Conservation (phyloP, 2,329 filamentous ascomycete genomes). For the Calonectria montana region DNA sequence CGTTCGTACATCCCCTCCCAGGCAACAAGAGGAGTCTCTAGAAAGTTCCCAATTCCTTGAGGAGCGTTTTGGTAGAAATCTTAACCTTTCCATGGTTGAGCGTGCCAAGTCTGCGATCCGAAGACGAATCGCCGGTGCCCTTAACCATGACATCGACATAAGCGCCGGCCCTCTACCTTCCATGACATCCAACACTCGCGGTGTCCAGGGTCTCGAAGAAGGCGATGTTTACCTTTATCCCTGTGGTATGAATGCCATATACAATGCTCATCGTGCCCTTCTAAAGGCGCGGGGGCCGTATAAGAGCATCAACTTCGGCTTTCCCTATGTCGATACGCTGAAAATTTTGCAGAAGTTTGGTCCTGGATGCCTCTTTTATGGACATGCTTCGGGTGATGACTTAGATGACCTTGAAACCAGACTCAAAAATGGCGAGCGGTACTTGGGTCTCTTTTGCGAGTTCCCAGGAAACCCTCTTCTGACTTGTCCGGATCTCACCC, state of each 20-base stretch:
- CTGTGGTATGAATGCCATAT: slow-evolving; percentile 95
- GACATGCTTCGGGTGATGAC: slow-evolving; percentile 79
- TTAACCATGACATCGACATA: slow-evolving; percentile 76
- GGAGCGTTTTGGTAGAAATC: slow-evolving; percentile 91
- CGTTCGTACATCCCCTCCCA: slow-evolving; percentile 31
- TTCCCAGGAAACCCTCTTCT: slow-evolving; percentile 94
- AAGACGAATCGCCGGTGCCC: slow-evolving; percentile 86
- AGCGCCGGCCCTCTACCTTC: slow-evolving; percentile 36
- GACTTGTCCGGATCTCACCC: slow-evolving; percentile 82
- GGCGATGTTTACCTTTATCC: slow-evolving; percentile 91
- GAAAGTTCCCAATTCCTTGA: slow-evolving; percentile 89
- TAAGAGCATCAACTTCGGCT: slow-evolving; percentile 93
- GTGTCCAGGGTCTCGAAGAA: slow-evolving; percentile 76
- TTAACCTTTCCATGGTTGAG: slow-evolving; percentile 81
- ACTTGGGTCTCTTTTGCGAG: slow-evolving; percentile 89
- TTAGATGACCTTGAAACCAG: slow-evolving; percentile 84
- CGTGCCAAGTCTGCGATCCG: slow-evolving; percentile 89
- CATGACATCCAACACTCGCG: slow-evolving; percentile 59
- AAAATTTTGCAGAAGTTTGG: slow-evolving; percentile 97
- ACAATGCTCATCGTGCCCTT: slow-evolving; percentile 83
- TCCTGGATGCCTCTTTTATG: slow-evolving; percentile 89
- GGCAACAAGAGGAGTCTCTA: slow-evolving; percentile 54
- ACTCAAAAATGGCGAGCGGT: slow-evolving; percentile 78
- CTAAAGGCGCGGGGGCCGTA: slow-evolving; percentile 70
- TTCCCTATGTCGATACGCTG: slow-evolving; percentile 95